Conservation (phyloP, 495 filamentous ascomycete species). For the Rusavskia elegans region DNA sequence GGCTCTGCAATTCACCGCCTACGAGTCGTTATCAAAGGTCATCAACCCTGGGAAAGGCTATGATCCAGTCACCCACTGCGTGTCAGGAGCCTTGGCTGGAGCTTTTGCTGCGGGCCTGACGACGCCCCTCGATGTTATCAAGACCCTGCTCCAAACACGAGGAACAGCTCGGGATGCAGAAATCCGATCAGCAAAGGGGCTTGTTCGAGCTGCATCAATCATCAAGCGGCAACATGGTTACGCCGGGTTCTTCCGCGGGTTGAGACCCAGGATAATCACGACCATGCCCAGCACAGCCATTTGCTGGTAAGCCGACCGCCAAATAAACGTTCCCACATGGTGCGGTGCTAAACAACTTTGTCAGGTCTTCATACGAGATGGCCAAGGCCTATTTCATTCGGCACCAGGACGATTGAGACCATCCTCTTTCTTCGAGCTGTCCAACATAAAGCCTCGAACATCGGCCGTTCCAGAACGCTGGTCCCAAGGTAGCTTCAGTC, state of each 20-base stretch:
- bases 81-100: conserved; percentile 81
- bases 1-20: conserved; percentile 87
- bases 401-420: conserved; percentile 10
- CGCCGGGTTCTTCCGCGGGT: conserved; percentile 78
- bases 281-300: conserved; percentile 98
- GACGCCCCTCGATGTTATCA: conserved; percentile 93
- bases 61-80: conserved; percentile 82
- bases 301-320: conserved; percentile 63
- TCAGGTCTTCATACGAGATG: conserved; percentile 62
- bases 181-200: conserved; percentile 68
- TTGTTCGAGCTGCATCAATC: conserved; percentile 65
- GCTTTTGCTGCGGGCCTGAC: conserved; percentile 87
- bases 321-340: neutral
- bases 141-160: conserved; percentile 88
- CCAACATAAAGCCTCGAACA: no score
- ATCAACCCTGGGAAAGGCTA: conserved; percentile 77
- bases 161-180: conserved; percentile 68
- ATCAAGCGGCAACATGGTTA: conserved; percentile 74
- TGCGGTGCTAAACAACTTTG: conserved; percentile 78
- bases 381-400: conserved; percentile 59
- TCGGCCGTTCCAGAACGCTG: no score
- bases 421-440: neutral
- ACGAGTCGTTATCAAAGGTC: conserved; percentile 86
- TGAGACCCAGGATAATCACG: conserved; percentile 80
- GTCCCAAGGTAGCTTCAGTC: no score